These are phyloP conservation scores for Castanea mollissima DNA, from an alignment of 306 rosid species.

Conservation along the genomic window DNA sequence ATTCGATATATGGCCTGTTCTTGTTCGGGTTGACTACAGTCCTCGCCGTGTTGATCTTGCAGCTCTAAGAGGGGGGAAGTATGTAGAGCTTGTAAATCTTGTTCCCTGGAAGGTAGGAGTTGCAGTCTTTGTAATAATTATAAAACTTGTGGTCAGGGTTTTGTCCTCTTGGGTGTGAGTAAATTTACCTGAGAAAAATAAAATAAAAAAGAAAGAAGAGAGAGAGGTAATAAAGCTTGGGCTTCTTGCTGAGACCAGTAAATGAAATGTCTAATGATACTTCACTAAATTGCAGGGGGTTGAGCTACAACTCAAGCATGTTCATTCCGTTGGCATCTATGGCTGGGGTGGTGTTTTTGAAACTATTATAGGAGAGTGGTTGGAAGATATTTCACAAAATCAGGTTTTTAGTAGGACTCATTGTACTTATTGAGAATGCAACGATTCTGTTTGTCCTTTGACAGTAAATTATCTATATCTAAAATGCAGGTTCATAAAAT, in stretches of 20 bases:
- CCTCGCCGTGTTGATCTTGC: slow-evolving; percentile 83
- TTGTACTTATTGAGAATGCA: slow-evolving; percentile 20
- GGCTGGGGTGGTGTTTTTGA: slow-evolving; percentile 96
- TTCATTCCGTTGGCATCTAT: slow-evolving; percentile 80
- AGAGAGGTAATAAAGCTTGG: background rate
- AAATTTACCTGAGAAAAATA: background rate
- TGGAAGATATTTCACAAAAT: slow-evolving; percentile 89
- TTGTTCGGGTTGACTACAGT: slow-evolving; percentile 90
- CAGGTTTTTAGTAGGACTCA: slow-evolving; percentile 52
- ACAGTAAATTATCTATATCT: slow-evolving; percentile 19
- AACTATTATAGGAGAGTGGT: slow-evolving; percentile 83
- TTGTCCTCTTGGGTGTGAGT: background rate
- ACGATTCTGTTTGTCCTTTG: slow-evolving; percentile 19
- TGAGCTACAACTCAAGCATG: slow-evolving; percentile 86
- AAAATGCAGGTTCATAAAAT: slow-evolving; percentile 68
- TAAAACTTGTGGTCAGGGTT: background rate
- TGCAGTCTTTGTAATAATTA: background rate
- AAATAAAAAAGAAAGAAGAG: background rate
- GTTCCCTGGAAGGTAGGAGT: slow-evolving; percentile 88
- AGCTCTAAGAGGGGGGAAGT: slow-evolving; percentile 82
- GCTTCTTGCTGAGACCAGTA: slow-evolving; percentile 9
- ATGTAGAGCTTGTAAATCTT: slow-evolving; percentile 90
- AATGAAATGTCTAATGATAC: slow-evolving; percentile 19
- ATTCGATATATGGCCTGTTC: slow-evolving; percentile 75
- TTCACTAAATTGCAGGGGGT: slow-evolving; percentile 65